phyloP scores from a whole-genome alignment of 2,329 filamentous ascomycete species.

The Trichoderma simmonsii region DNA sequence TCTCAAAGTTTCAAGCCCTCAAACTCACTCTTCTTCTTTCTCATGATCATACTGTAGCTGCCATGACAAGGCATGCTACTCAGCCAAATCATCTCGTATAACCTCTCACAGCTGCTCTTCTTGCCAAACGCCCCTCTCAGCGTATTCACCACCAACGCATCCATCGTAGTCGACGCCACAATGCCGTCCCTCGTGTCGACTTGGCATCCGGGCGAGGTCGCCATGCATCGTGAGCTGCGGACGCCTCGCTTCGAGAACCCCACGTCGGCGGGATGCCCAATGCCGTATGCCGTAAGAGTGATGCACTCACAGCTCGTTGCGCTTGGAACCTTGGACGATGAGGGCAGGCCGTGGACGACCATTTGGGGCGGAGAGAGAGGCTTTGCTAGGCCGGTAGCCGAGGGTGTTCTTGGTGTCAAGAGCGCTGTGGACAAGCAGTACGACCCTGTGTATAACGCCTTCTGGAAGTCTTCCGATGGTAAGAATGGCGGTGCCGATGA shows the following conservation, averaged over 20 bases:
- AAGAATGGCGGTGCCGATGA: neutral
- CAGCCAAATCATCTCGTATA: neutral
- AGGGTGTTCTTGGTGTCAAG: slow-evolving; percentile 61
- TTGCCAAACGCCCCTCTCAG: neutral
- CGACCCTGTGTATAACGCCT: slow-evolving; percentile 67
- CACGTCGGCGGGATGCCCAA: slow-evolving; percentile 60
- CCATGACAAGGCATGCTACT: slow-evolving; percentile 4
- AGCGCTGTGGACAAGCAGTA: slow-evolving; percentile 56
- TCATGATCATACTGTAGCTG: neutral
- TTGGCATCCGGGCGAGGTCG: slow-evolving; percentile 61
- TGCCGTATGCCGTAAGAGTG: slow-evolving; percentile 59
- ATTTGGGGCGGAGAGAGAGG: slow-evolving; percentile 72
- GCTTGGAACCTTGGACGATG: slow-evolving; percentile 65
- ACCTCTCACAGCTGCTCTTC: slow-evolving; percentile 1
- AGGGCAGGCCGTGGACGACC: slow-evolving; percentile 70
- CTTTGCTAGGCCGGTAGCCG: slow-evolving; percentile 61
- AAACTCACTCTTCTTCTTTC: neutral
- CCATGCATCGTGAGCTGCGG: slow-evolving; percentile 61
- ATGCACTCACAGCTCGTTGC: slow-evolving; percentile 65
- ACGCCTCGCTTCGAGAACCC: slow-evolving; percentile 62
- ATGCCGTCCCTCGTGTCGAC: neutral
- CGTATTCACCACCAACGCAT: slow-evolving; percentile 10
- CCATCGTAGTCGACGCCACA: neutral
- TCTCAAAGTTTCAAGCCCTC: neutral
- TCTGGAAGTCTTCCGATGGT: slow-evolving; percentile 42